A percentile compares a stretch with the other conserved stretches of the same genome.
Conservation (phyloP, 768 basidiomycete genomes). For the Mycena galericulata region DNA sequence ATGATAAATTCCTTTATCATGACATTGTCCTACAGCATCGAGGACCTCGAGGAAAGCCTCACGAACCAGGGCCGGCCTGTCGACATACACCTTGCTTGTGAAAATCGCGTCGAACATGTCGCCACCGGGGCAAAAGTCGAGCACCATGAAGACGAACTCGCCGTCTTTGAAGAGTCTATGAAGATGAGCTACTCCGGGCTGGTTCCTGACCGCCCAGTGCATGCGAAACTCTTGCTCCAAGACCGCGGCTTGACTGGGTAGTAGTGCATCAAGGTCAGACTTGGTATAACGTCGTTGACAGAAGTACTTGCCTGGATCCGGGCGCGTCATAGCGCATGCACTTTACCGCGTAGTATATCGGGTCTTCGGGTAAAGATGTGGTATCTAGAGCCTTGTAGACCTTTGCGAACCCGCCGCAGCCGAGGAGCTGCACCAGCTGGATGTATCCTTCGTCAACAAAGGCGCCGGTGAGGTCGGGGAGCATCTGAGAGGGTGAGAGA, state of each 20-base stretch:
- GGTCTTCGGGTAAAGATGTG: not conserved
- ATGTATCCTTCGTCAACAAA: conserved; percentile 19
- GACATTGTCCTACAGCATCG: conserved; percentile 3
- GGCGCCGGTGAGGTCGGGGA: conserved; percentile 21
- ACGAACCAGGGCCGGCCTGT: not conserved
- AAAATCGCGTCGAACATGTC: not conserved
- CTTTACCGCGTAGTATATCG: conserved; percentile 8
- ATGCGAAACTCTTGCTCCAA: not conserved
- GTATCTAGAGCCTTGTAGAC: conserved; percentile 86
- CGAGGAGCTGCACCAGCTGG: conserved; percentile 1
- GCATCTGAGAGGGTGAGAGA: not conserved
- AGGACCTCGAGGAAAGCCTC: conserved; percentile 6
- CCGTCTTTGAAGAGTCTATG: not conserved
- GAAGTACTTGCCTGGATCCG: not conserved
- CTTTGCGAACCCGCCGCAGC: conserved; percentile 79
- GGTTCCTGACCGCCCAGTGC: not conserved
- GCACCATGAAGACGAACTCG: not conserved
- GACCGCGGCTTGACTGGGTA: no score
- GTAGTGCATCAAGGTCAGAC: no score
- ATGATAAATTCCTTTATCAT: conserved; percentile 5
- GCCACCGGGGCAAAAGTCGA: not conserved
- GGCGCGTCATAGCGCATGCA: conserved; percentile 3
- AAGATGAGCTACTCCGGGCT: not conserved
- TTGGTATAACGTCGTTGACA: no score
- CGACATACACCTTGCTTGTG: not conserved